Evolutionary conservation across 306 rosid species (phyloP), one percentile per base, ranked within the genome.

Genomic region (Prunus kanzakura): DNA sequence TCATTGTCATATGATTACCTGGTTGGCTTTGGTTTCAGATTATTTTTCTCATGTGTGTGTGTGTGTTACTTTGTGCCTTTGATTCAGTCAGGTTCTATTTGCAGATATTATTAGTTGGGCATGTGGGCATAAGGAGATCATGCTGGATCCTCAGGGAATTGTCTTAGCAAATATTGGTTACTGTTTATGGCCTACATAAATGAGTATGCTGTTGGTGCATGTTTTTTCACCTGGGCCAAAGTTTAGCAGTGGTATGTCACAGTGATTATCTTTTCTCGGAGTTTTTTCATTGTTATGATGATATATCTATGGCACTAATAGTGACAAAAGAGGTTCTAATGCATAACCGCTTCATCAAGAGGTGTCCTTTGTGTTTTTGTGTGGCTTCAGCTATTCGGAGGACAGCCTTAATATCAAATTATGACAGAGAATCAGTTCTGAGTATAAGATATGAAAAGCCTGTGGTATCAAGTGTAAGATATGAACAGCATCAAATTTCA

Each of bases 351-450:
- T 57, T 76, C 57, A 43, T 54, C 32, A 55, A 6, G 38, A 35
- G 38, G 38, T 65, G 19, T 47, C 60, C 72, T 27, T 64, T 57
- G 41, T 69, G 74, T 19, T 74, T 79, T 71, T 62, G 57, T 51
- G 73, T 72, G 78, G 51, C 78, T 80, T 82, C 79, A 32, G 75
- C 82, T 75, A 52, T 81, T 52, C 78, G 13, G 25, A 43, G 74
- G 52, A 64, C 51, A 73, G 47, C 32, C 61, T 64, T 30, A 7
- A 10, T 56, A 25, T 75, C 76, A 72, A 38, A 46, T 80, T 4
- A 35, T 56, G 7, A 35, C 27, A 29, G 73, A 15, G 72, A 74
- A 19, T 71, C 41, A 45, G 45, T 54, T 57, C 18, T 11, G 16
- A 22, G 47, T 23, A 35, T 5, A 35, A 35, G 11, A 23, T 35